Evolutionary conservation across 2,329 filamentous ascomycete genomes (phyloP).

Genomic region (Colletotrichum sp.): DNA sequence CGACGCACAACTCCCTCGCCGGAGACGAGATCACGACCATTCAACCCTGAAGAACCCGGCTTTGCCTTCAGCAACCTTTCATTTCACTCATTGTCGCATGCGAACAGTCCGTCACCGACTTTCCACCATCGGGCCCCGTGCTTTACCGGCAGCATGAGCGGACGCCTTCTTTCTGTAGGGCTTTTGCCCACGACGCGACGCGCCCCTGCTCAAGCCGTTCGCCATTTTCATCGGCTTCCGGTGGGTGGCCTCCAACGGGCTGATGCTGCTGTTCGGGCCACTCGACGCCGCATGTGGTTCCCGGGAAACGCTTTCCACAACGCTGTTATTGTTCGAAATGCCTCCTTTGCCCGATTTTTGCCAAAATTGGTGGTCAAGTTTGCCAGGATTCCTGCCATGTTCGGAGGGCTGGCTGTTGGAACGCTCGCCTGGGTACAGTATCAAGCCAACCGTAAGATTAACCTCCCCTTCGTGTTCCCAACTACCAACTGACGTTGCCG

Average conservation of each 20-base stretch:
- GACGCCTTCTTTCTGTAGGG: slow-evolving; percentile 77
- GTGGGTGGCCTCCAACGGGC: slow-evolving; percentile 72
- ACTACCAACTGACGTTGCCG: background rate
- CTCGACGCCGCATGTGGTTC: slow-evolving; percentile 74
- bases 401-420: slow-evolving; percentile 86
- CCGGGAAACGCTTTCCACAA: slow-evolving; percentile 86
- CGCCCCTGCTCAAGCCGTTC: slow-evolving; percentile 57
- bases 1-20: background rate
- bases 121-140: background rate
- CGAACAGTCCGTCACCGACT: background rate
- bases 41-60: background rate
- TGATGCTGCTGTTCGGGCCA: slow-evolving; percentile 65
- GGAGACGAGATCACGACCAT: background rate
- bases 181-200: slow-evolving; percentile 70
- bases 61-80: background rate
- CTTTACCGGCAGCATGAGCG: slow-evolving; percentile 60
- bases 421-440: slow-evolving; percentile 94
- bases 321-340: slow-evolving; percentile 66
- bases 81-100: background rate
- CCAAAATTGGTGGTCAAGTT: slow-evolving; percentile 94
- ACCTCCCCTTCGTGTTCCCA: background rate
- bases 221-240: slow-evolving; percentile 69
- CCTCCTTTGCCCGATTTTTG: slow-evolving; percentile 68
- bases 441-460: slow-evolving; percentile 78
- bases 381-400: slow-evolving; percentile 84